Percentiles rank a stretch among this genome's conserved stretches.
These are phyloP conservation scores for Lodderomyces pseudojiufengensis DNA, from an alignment of 1,139 yeast species.

Conservation along the genomic window DNA sequence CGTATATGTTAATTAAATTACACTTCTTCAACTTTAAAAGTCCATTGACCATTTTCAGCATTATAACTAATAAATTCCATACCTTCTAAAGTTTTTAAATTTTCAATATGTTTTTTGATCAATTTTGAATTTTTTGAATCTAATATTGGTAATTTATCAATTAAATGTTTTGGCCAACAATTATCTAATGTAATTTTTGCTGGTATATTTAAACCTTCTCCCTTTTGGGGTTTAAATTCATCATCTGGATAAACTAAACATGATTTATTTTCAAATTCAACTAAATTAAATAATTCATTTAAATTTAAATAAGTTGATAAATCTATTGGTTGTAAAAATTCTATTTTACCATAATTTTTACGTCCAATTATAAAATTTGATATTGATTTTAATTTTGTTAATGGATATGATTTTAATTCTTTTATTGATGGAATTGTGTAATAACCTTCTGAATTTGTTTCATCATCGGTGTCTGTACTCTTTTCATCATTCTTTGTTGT, in stretches of 20 bases:
- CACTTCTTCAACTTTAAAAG: conserved; percentile 48
- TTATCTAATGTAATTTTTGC: conserved; percentile 71
- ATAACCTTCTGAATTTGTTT: conserved; percentile 76
- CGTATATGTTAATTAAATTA: too few relatives aligned
- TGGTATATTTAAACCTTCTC: conserved; percentile 81
- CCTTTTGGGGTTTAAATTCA: conserved; percentile 56
- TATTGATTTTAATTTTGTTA: conserved; percentile 64
- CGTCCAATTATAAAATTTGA: conserved; percentile 74
- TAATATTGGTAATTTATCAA: conserved; percentile 67
- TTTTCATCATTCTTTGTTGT: conserved; percentile 24
- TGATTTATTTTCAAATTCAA: conserved; percentile 56
- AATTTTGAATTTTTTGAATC: conserved; percentile 70
- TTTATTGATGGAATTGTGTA: conserved; percentile 80
- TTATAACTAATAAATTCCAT: conserved; percentile 74
- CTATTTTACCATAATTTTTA: conserved; percentile 69
- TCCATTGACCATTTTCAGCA: conserved; percentile 78
- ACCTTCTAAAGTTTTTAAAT: conserved; percentile 57
- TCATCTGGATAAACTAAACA: conserved; percentile 75
- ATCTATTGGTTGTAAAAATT: conserved; percentile 80
- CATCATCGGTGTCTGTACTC: conserved; percentile 16
- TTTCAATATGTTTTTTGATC: conserved; percentile 64
- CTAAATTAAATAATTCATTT: conserved; percentile 59
- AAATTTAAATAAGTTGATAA: conserved; percentile 60
- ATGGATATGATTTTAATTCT: conserved; percentile 55
- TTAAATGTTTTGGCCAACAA: conserved; percentile 74